These are phyloP conservation scores for Calonectria montana DNA, from an alignment of 2,329 filamentous ascomycete genomes.

Conservation along the genomic window DNA sequence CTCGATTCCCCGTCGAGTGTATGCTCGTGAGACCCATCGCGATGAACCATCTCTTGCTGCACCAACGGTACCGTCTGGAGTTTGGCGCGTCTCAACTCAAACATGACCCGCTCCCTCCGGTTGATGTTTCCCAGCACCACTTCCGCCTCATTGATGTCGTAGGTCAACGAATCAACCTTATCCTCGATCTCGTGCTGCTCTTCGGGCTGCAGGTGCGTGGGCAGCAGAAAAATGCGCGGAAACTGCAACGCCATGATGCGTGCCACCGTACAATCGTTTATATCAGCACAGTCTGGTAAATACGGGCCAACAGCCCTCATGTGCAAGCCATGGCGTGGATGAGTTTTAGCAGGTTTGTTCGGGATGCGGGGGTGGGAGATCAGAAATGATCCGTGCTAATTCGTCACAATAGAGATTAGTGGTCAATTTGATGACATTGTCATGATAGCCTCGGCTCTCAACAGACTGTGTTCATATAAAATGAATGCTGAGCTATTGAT, in stretches of 20 bases:
- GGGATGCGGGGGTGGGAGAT: not conserved
- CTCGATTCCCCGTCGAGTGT: conserved; percentile 5
- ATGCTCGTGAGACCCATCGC: not conserved
- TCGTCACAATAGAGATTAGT: not conserved
- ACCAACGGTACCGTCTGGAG: conserved; percentile 64
- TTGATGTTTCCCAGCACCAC: conserved; percentile 80
- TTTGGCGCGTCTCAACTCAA: conserved; percentile 79
- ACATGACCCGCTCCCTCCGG: conserved; percentile 75
- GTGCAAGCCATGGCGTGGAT: not conserved
- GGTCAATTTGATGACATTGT: not conserved
- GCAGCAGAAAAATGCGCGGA: conserved; percentile 79
- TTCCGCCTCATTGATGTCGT: conserved; percentile 76
- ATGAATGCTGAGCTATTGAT: not conserved
- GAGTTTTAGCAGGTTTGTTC: not conserved
- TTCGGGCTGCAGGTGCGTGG: conserved; percentile 73
- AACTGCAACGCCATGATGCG: conserved; percentile 46
- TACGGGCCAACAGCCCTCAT: not conserved
- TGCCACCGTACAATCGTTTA: not conserved
- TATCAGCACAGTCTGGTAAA: not conserved
- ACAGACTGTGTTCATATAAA: not conserved
- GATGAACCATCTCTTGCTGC: conserved; percentile 1
- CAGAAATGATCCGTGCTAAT: not conserved
- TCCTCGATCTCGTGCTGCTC: conserved; percentile 74
- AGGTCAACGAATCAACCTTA: conserved; percentile 73
- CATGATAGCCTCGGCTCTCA: not conserved